Conservation (phyloP, 2,329 filamentous ascomycete species). For the Trichoderma oligosporum region DNA sequence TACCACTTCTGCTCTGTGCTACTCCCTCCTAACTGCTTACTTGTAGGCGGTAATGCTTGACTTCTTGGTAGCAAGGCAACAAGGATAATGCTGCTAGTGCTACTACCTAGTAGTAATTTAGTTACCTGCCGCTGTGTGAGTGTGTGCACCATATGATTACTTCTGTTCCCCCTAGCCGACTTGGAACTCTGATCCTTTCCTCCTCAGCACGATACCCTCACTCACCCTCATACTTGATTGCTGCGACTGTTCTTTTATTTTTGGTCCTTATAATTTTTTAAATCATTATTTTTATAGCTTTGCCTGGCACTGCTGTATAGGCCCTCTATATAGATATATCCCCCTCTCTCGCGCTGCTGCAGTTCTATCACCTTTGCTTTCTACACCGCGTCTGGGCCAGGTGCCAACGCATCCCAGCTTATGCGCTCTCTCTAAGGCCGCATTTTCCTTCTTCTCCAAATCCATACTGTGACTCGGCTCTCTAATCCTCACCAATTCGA, state of each 20-base stretch:
- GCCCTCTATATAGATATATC: not conserved
- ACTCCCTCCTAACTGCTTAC: not conserved
- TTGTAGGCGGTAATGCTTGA: not conserved
- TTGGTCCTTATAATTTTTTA: not conserved
- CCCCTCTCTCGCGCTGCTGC: not conserved
- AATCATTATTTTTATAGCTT: not conserved
- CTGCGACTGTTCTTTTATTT: not conserved
- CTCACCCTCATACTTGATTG: not conserved
- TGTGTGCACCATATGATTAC: not conserved
- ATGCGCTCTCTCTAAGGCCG: slow-evolving; percentile 3
- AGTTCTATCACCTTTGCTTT: not conserved
- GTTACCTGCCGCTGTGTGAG: not conserved
- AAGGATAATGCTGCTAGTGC: slow-evolving; percentile 1
- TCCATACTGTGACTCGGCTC: not conserved
- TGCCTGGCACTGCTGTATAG: not conserved
- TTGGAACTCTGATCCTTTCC: not conserved
- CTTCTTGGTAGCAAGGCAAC: not conserved
- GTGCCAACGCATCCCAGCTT: not conserved
- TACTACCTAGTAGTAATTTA: too few species aligned
- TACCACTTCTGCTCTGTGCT: not conserved
- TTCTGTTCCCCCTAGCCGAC: not conserved
- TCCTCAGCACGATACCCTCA: not conserved
- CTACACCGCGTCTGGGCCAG: not conserved
- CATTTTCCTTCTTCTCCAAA: not conserved
- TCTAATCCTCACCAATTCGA: slow-evolving; percentile 1